phyloP scores from a whole-genome alignment of 73 alveolate species.

The Symbiodinium pilosum region DNA sequence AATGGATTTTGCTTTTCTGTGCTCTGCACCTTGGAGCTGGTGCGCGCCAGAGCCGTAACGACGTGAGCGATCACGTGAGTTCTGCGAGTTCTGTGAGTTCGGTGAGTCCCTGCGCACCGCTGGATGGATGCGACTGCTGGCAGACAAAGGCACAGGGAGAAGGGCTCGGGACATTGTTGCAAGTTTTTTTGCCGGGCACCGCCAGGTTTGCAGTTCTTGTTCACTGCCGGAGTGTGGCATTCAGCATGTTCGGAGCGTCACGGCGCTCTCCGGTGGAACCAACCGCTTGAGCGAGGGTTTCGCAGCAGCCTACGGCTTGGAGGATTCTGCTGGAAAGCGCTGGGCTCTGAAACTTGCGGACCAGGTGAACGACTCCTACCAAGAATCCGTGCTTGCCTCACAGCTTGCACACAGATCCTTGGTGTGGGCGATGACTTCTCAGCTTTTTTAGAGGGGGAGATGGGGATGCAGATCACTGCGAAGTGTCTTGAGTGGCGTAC shows the following conservation, averaged over 20 bases:
- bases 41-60: too few species aligned
- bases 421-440: too few species aligned
- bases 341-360: constrained; percentile 13
- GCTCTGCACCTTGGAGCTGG: too few species aligned
- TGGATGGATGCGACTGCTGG: background rate
- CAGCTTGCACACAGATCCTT: background rate
- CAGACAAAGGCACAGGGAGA: background rate
- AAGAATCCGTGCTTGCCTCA: background rate
- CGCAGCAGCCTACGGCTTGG: background rate
- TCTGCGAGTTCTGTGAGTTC: too few species aligned
- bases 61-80: too few species aligned
- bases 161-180: background rate
- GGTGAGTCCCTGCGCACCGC: background rate
- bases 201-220: background rate
- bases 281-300: background rate
- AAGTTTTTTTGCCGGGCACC: background rate
- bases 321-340: background rate
- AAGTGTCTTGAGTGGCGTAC: too few species aligned
- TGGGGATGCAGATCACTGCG: too few species aligned
- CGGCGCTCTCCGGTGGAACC: background rate
- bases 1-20: too few species aligned
- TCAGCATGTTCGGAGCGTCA: background rate
- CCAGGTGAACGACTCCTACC: background rate
- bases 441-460: too few species aligned
- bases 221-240: background rate